Evolutionary conservation across 805 yeast species (phyloP), one percentile per base, ranked within the genome.

Genomic region (Metschnikowia lochheadii): DNA sequence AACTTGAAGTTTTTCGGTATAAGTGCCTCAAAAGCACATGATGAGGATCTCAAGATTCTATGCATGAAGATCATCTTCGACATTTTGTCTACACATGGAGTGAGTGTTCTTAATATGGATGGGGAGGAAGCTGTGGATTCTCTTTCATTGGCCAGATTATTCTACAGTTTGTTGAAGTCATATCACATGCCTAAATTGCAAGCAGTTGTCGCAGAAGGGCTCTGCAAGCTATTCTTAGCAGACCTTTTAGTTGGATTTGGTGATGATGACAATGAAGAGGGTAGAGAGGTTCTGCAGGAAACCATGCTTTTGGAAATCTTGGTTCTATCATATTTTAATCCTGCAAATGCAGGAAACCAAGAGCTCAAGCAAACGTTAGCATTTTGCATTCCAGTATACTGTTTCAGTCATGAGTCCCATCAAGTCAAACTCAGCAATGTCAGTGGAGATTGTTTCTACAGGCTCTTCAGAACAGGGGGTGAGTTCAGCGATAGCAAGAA

Each of bases 311-410:
- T 87, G 58, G 91, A 86, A 61, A 79, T 87, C 0, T 72, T 91
- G 49, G 68, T 90, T 3, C 66, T 87, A 48, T 78, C 87, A 0
- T 92, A 89, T 61, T 91, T 88, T 68, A 83, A 85, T 48, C 90
- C 94, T 0, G 65, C 71, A 3, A 84, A 84, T 48, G 66, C 79
- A 5, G 67, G 73, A 5, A 89, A 89, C 58, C 84, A 80, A 50
- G 80, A 83, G 14, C 71, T 91, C 53, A 75, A 83, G 44, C 97
- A 91, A 65, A 87, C 87, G 0, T 78, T 91, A 52, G 81, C 94
- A 8, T 91, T 88, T 61, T 90, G 96, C 63, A 75, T 91, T 15
- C 97, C 97, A 0, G 96, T 87, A 0, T 89, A 87, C 64, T 83
- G 94, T 36, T 86, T 82, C 61, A 86, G 96, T 33, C 90, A 84